These are phyloP conservation scores for Aspergillus pseudonomiae DNA, from an alignment of 2,329 filamentous ascomycete species.

Conservation along the genomic window DNA sequence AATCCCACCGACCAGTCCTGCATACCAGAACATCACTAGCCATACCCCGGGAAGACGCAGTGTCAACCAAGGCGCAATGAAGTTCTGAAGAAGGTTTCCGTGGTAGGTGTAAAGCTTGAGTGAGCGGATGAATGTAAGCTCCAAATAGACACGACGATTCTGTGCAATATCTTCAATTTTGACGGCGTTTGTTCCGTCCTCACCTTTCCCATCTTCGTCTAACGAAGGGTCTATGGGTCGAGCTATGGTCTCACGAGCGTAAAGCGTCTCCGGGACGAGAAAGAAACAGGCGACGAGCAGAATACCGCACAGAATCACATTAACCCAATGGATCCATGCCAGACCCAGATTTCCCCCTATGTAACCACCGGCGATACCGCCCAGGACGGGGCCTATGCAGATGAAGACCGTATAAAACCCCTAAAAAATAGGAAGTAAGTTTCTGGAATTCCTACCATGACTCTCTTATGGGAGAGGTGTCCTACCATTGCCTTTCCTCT, in stretches of 20 bases:
- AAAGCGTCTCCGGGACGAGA: slow-evolving; percentile 15
- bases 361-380: slow-evolving; percentile 12
- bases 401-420: slow-evolving; percentile 15
- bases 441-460: not conserved
- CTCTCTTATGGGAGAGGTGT: not conserved
- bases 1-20: slow-evolving; percentile 13
- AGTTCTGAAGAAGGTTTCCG: slow-evolving; percentile 7
- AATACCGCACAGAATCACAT: slow-evolving; percentile 12
- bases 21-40: slow-evolving; percentile 18
- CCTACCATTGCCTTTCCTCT: slow-evolving; percentile 12
- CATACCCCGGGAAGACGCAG: slow-evolving; percentile 15
- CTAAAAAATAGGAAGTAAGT: not conserved
- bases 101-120: slow-evolving; percentile 11
- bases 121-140: slow-evolving; percentile 12
- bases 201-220: slow-evolving; percentile 7
- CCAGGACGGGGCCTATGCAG: slow-evolving; percentile 7
- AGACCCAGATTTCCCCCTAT: slow-evolving; percentile 5
- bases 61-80: slow-evolving; percentile 12
- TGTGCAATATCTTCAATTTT: slow-evolving; percentile 8
- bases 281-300: slow-evolving; percentile 13
- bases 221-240: not conserved
- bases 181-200: not conserved
- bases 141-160: not conserved
- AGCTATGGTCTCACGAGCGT: not conserved
- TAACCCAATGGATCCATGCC: slow-evolving; percentile 16